These are phyloP conservation scores for Mesembryanthemum crystallinum DNA, from an alignment of 148 eudicot species.

Conservation along the genomic window DNA sequence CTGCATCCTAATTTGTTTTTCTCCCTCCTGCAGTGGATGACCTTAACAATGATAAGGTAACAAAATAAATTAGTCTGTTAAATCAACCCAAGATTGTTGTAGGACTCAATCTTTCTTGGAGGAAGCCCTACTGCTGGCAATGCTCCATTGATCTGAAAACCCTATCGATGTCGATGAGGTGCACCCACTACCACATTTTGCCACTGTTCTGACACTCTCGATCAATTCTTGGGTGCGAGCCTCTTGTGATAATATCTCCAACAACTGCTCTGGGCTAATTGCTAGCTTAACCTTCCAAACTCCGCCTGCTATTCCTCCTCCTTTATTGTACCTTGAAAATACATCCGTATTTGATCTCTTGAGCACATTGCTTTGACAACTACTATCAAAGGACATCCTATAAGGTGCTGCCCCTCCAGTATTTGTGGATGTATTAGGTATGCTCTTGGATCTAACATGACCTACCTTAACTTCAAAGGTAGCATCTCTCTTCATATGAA, in stretches of 20 bases:
- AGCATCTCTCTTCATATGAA: constrained; percentile 22
- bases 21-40: too few species aligned
- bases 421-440: constrained; percentile 25
- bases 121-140: constrained; percentile 52
- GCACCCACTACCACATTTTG: constrained; percentile 60
- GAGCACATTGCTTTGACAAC: constrained; percentile 34
- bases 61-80: constrained; percentile 25
- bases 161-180: constrained; percentile 39
- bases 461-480: constrained; percentile 36
- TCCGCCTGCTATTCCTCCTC: constrained; percentile 39
- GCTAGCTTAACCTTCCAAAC: constrained; percentile 93
- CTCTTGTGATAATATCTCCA: constrained; percentile 71
- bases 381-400: constrained; percentile 70
- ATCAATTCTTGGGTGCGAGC: constrained; percentile 65
- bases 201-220: constrained; percentile 77
- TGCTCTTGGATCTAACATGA: constrained; percentile 70
- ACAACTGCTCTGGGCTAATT: constrained; percentile 60
- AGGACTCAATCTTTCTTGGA: constrained; percentile 35
- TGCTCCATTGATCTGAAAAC: constrained; percentile 72
- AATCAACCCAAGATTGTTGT: constrained; percentile 25
- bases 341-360: constrained; percentile 44
- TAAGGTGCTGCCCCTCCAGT: constrained; percentile 29
- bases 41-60: too few species aligned
- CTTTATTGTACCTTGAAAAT: constrained; percentile 19
- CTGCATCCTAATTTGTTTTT: too few species aligned